These are phyloP conservation scores for Entrophospora sp. DNA, from an alignment of 192 early-diverging fungal species.

Conservation along the genomic window DNA sequence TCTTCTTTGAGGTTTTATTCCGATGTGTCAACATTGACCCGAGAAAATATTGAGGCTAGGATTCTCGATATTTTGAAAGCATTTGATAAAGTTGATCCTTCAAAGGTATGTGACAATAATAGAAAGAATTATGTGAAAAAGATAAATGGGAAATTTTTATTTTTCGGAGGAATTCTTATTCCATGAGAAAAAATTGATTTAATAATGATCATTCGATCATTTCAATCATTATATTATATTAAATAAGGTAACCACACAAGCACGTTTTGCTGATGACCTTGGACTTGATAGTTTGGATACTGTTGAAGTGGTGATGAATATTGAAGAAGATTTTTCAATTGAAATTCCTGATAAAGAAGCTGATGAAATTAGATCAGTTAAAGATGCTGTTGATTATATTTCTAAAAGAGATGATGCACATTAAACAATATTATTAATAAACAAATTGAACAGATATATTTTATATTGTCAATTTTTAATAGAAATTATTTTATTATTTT, in stretches of 20 bases:
- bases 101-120: slow-evolving; percentile 62
- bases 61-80: slow-evolving; percentile 83
- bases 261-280: slow-evolving; percentile 89
- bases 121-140: background rate
- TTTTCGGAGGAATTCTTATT: background rate
- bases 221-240: background rate
- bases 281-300: slow-evolving; percentile 94
- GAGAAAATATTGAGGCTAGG: slow-evolving; percentile 69
- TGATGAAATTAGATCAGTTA: slow-evolving; percentile 85
- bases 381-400: slow-evolving; percentile 84
- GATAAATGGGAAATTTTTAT: background rate
- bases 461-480: too few relatives aligned
- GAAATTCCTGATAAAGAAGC: slow-evolving; percentile 97
- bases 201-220: background rate
- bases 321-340: slow-evolving; percentile 98
- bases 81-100: slow-evolving; percentile 92
- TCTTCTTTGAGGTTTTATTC: slow-evolving; percentile 51
- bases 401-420: slow-evolving; percentile 60
- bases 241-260: slow-evolving; percentile 66
- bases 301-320: slow-evolving; percentile 98
- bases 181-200: background rate
- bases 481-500: too few relatives aligned
- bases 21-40: slow-evolving; percentile 56
- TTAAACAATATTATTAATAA: slow-evolving; percentile 47
- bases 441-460: too few relatives aligned